phyloP scores from a whole-genome alignment of 2,329 filamentous ascomycete genomes.

The Aspergillus brunneoviolaceus region DNA sequence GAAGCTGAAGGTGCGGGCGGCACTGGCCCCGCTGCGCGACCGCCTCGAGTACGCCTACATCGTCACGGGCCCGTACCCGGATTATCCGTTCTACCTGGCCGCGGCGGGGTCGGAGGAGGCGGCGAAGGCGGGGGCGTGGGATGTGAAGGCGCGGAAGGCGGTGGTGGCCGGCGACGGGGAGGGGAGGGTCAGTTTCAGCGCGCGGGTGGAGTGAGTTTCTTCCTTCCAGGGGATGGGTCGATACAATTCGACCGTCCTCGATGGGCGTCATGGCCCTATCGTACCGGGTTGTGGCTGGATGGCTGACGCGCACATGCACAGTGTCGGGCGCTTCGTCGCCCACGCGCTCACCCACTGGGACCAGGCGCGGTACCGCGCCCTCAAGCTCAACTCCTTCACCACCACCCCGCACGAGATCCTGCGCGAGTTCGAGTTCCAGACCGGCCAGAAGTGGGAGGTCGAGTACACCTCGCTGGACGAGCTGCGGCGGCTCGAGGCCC shows the following conservation, averaged over 20 bases:
- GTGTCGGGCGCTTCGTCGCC: conserved; percentile 66
- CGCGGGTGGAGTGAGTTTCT: conserved; percentile 65
- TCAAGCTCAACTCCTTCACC: conserved; percentile 72
- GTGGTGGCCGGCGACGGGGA: conserved; percentile 62
- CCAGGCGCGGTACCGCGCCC: conserved; percentile 53
- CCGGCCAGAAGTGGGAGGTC: conserved; percentile 57
- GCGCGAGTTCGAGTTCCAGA: conserved; percentile 68
- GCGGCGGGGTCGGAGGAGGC: conserved; percentile 32
- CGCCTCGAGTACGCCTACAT: conserved; percentile 64
- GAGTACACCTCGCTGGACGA: conserved; percentile 54
- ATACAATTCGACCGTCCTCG: background rate
- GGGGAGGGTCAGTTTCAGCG: conserved; percentile 65
- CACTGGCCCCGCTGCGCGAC: conserved; percentile 53
- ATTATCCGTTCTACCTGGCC: conserved; percentile 55
- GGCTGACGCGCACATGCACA: conserved; percentile 25
- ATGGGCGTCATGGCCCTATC: no score
- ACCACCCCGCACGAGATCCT: conserved; percentile 63
- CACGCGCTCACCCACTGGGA: conserved; percentile 60
- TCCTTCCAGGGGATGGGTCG: background rate
- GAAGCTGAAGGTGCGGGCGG: conserved; percentile 67
- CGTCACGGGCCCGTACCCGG: conserved; percentile 68
- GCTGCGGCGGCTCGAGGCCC: conserved; percentile 57
- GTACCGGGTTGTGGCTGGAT: no score
- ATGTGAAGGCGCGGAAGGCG: conserved; percentile 58
- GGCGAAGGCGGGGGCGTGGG: conserved; percentile 56